Percentiles rank a stretch among this genome's conserved stretches.
Conservation (phyloP, 768 basidiomycete genomes). For the Leccinum disarticulatum region DNA sequence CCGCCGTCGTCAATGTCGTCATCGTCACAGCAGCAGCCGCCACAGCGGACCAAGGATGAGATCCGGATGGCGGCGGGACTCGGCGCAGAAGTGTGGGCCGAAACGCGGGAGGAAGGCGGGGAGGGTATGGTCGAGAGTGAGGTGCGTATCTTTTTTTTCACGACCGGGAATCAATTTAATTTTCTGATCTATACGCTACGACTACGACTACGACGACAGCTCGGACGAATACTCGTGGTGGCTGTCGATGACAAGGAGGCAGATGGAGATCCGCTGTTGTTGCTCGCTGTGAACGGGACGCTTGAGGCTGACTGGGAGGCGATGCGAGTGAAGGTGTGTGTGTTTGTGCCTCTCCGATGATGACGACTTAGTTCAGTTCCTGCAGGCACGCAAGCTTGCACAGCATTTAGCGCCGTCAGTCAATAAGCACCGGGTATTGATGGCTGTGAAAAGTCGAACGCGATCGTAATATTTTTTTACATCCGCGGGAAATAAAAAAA, state of each 20-base stretch:
- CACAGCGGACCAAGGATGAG: constrained; percentile 61
- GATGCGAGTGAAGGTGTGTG: constrained; percentile 58
- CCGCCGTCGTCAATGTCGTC: background rate
- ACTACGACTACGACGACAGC: constrained; percentile 36
- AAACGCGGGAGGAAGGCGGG: constrained; percentile 50
- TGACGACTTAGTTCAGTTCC: background rate
- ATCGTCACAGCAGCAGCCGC: background rate
- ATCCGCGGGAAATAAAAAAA: constrained; percentile 28
- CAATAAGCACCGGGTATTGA: constrained; percentile 35
- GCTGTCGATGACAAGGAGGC: constrained; percentile 49
- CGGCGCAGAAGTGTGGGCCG: constrained; percentile 75
- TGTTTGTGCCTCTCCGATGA: too few relatives aligned
- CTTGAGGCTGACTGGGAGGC: constrained; percentile 64
- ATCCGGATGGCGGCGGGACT: constrained; percentile 72
- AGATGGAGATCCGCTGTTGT: constrained; percentile 51
- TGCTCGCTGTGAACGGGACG: constrained; percentile 68
- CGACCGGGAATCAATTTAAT: background rate
- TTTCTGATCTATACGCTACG: constrained; percentile 1
- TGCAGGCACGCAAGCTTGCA: constrained; percentile 33
- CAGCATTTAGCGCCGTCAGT: constrained; percentile 37
- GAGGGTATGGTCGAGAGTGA: constrained; percentile 76
- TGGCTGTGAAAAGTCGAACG: constrained; percentile 29
- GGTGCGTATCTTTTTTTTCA: constrained; percentile 39
- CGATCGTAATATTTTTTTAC: background rate
- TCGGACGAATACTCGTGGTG: constrained; percentile 69